These are phyloP conservation scores for Botryotinia convoluta DNA, from an alignment of 2,329 filamentous ascomycete genomes.

Conservation along the genomic window DNA sequence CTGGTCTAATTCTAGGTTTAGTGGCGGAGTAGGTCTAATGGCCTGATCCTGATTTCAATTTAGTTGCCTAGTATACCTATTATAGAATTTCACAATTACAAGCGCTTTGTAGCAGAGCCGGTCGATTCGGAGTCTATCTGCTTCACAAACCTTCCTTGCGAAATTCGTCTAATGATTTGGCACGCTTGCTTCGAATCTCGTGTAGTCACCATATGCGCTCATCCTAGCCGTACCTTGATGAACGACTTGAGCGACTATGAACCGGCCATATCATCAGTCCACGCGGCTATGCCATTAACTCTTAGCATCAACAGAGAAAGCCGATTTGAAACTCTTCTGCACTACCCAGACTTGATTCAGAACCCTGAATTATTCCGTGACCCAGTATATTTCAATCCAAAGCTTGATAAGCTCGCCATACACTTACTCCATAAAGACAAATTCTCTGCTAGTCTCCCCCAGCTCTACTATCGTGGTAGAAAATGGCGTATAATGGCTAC, in stretches of 20 bases:
- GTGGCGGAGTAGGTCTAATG: too few relatives aligned
- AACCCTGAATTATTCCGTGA: background rate
- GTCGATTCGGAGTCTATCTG: background rate
- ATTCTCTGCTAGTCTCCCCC: background rate
- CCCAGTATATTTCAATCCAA: background rate
- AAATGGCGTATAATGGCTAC: background rate
- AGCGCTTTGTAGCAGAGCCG: background rate
- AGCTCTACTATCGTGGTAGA: background rate
- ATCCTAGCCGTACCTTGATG: fast-evolving
- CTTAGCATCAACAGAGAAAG: background rate
- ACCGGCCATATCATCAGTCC: background rate
- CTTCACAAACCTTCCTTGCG: background rate
- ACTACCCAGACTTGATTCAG: background rate
- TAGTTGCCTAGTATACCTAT: too few relatives aligned
- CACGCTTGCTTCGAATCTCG: background rate
- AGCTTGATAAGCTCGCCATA: background rate
- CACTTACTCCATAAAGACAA: too few relatives aligned
- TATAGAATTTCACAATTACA: too few relatives aligned
- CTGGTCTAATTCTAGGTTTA: too few relatives aligned
- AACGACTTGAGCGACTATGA: too few relatives aligned
- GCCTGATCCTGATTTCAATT: too few relatives aligned
- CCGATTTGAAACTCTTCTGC: background rate
- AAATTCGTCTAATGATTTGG: background rate
- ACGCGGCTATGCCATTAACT: background rate
- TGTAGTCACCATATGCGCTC: background rate